These are phyloP conservation scores for Bacterosira constricta DNA, from an alignment of 108 stramenopile species.

Conservation along the genomic window DNA sequence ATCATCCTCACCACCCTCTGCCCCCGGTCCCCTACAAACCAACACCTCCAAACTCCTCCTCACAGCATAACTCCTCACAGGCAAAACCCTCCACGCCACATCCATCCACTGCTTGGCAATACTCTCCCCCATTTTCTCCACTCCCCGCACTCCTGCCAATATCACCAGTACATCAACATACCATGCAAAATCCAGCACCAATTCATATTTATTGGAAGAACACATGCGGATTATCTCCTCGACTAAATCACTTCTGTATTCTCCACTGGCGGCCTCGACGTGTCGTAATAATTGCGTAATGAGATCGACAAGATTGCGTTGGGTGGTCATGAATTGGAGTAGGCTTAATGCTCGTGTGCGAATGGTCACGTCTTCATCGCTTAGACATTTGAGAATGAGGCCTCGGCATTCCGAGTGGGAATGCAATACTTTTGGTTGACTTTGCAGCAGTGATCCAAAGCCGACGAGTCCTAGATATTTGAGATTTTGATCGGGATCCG, in stretches of 20 bases:
- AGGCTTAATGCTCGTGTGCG: conserved; percentile 95
- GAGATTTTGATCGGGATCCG: conserved; percentile 97
- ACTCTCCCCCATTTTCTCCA: conserved; percentile 73
- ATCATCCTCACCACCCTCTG: conserved; percentile 26
- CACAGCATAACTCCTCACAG: conserved; percentile 92
- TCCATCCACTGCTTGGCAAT: conserved; percentile 92
- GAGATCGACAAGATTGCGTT: conserved; percentile 91
- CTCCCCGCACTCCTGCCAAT: conserved; percentile 85
- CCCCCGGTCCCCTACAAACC: conserved; percentile 47
- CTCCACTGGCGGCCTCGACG: conserved; percentile 87
- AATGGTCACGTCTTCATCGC: conserved; percentile 98
- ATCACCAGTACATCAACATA: conserved; percentile 90
- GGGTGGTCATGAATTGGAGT: conserved; percentile 93
- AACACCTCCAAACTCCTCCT: conserved; percentile 75
- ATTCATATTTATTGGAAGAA: conserved; percentile 91
- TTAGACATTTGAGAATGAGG: conserved; percentile 91
- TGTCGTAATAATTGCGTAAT: conserved; percentile 92
- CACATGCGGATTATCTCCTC: conserved; percentile 94
- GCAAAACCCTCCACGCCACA: conserved; percentile 93
- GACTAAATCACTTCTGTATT: conserved; percentile 94
- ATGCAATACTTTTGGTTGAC: conserved; percentile 88
- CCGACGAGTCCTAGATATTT: conserved; percentile 99
- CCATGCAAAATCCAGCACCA: conserved; percentile 93
- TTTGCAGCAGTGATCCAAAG: conserved; percentile 88
- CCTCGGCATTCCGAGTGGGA: conserved; percentile 83